Evolutionary conservation across 345 rosid genomes (phyloP).

Genomic region (Eucalyptus camaldulensis): DNA sequence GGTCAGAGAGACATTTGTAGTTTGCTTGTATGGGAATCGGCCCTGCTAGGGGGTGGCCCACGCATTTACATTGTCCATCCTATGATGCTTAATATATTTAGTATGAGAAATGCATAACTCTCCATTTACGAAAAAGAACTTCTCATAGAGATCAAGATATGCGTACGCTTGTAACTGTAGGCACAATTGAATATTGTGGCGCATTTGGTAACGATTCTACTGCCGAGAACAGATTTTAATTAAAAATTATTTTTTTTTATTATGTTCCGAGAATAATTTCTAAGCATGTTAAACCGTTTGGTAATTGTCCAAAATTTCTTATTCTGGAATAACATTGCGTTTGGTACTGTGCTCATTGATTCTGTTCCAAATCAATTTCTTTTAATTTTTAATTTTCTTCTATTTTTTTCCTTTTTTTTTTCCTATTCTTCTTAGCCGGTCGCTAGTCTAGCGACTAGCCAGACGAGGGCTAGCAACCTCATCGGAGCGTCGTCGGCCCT

Average conservation of each 20-base stretch:
- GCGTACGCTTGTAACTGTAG: not conserved
- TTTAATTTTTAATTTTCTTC: too few relatives aligned
- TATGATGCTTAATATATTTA: not conserved
- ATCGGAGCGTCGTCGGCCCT: rapidly evolving
- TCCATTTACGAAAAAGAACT: not conserved
- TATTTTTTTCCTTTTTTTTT: rapidly evolving
- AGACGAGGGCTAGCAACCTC: too few relatives aligned
- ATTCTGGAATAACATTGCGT: rapidly evolving
- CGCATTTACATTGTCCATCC: not conserved
- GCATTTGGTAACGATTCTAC: too few relatives aligned
- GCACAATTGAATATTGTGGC: not conserved
- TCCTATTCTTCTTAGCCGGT: too few relatives aligned
- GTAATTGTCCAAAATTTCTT: rapidly evolving
- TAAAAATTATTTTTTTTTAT: rapidly evolving
- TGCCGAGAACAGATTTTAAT: rapidly evolving
- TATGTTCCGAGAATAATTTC: rapidly evolving
- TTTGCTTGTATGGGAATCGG: not conserved
- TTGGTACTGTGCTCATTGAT: rapidly evolving
- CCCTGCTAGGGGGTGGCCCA: not conserved
- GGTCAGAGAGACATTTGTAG: not conserved
- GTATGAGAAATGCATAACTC: not conserved
- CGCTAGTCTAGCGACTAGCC: rapidly evolving
- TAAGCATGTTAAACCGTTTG: rapidly evolving
- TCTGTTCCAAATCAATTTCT: rapidly evolving
- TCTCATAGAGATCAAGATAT: not conserved